Evolutionary conservation across 495 filamentous ascomycete genomes (phyloP).

Genomic region (Aspergillus sclerotioniger): DNA sequence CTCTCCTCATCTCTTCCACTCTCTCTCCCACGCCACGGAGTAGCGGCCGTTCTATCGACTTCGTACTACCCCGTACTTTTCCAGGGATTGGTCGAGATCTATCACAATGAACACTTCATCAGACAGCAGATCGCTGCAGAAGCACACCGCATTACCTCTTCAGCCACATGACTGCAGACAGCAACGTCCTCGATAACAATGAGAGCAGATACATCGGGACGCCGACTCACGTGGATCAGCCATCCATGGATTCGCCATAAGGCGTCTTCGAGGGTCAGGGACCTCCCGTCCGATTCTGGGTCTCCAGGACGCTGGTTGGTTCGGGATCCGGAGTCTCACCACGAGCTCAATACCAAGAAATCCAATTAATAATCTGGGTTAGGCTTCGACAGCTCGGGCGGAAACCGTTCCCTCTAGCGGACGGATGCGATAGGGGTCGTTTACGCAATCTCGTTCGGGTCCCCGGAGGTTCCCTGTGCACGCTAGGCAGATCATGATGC

Average conservation of each 20-base stretch:
- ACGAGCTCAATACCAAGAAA: background rate
- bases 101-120: background rate
- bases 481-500: background rate
- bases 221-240: background rate
- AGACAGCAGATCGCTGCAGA: background rate
- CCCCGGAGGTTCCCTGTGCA: slow-evolving; percentile 10
- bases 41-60: background rate
- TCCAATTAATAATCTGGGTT: background rate
- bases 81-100: background rate
- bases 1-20: background rate
- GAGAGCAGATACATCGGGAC: background rate
- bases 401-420: background rate
- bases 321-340: slow-evolving; percentile 9
- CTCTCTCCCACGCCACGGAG: background rate
- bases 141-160: background rate
- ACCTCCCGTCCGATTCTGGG: background rate
- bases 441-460: slow-evolving; percentile 3
- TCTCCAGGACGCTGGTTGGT: slow-evolving; percentile 5
- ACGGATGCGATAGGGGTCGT: no score
- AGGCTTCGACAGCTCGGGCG: background rate
- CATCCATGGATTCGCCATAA: background rate
- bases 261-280: background rate
- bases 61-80: no score
- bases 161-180: background rate
- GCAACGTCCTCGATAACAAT: background rate